phyloP scores from a whole-genome alignment of 345 rosid genomes.

The Psidium guajava region DNA sequence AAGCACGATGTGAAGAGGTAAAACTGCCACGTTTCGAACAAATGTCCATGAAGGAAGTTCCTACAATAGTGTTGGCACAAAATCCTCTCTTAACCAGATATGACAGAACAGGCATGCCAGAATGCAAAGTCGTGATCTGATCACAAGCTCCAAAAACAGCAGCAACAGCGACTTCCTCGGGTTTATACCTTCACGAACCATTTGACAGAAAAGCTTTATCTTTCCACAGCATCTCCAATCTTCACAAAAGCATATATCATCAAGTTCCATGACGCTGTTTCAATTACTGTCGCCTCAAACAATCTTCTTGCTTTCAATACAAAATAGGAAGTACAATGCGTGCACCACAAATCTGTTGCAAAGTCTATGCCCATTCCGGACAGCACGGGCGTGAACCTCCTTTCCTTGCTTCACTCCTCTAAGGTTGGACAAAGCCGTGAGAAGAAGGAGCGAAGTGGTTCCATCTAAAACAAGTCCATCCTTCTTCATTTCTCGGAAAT shows the following conservation, averaged over 20 bases:
- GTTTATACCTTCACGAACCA: constrained; percentile 11
- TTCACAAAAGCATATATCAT: constrained; percentile 11
- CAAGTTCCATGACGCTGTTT: constrained; percentile 16
- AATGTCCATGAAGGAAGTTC: constrained; percentile 12
- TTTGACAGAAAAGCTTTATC: constrained; percentile 12
- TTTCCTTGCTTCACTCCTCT: constrained; percentile 2
- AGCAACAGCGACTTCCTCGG: constrained; percentile 10
- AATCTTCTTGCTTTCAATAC: constrained; percentile 6
- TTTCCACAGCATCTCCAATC: constrained; percentile 8
- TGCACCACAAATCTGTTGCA: not conserved
- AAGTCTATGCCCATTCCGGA: not conserved
- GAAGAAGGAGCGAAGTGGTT: constrained; percentile 8
- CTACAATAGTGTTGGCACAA: constrained; percentile 1
- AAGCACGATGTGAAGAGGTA: constrained; percentile 2
- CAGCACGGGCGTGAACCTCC: constrained; percentile 7
- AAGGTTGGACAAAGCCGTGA: constrained; percentile 4
- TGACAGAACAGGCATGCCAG: constrained; percentile 18
- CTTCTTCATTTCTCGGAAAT: constrained; percentile 1
- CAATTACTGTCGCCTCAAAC: constrained; percentile 6
- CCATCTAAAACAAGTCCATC: constrained; percentile 3
- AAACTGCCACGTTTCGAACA: constrained; percentile 18
- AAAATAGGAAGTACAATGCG: constrained; percentile 9
- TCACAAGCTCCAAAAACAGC: constrained; percentile 15
- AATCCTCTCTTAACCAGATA: constrained; percentile 7
- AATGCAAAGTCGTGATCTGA: constrained; percentile 15